Conservation (phyloP, 2,329 filamentous ascomycete genomes). For the Xylariales sp. region DNA sequence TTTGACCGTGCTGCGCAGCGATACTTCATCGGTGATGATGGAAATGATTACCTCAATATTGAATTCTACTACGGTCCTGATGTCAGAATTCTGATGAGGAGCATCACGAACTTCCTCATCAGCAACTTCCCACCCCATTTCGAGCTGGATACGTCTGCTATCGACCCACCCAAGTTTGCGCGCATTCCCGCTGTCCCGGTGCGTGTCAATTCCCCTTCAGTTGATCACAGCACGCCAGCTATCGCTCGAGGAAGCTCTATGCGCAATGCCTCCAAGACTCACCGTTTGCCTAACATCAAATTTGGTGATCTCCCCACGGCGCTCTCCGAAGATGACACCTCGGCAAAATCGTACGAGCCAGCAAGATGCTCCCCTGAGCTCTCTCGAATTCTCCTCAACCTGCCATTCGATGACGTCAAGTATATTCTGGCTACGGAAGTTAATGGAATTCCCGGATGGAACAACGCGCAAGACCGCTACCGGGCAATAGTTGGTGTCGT, state of each 20-base stretch:
- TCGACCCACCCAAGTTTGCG: slow-evolving; percentile 29
- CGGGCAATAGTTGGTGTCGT: slow-evolving; percentile 47
- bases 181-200: slow-evolving; percentile 42
- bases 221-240: slow-evolving; percentile 26
- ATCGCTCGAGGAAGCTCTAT: slow-evolving; percentile 35
- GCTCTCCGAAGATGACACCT: slow-evolving; percentile 23
- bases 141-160: slow-evolving; percentile 45
- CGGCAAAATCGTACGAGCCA: slow-evolving; percentile 18
- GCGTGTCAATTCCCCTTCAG: slow-evolving; percentile 21
- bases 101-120: slow-evolving; percentile 54
- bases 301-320: slow-evolving; percentile 61
- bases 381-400: slow-evolving; percentile 64
- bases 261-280: slow-evolving; percentile 32
- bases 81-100: slow-evolving; percentile 49
- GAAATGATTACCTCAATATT: slow-evolving; percentile 11
- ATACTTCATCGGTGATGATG: slow-evolving; percentile 17
- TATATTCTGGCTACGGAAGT: slow-evolving; percentile 58
- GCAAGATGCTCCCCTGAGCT: slow-evolving; percentile 43
- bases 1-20: slow-evolving; percentile 37
- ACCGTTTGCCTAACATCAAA: slow-evolving; percentile 59
- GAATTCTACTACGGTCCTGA: slow-evolving; percentile 50
- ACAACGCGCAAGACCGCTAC: slow-evolving; percentile 40
- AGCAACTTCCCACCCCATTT: slow-evolving; percentile 58
- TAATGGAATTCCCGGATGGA: slow-evolving; percentile 49
- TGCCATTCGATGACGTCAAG: slow-evolving; percentile 65